Percentiles rank a stretch among this genome's conserved stretches.
phyloP scores from a whole-genome alignment of 2,329 filamentous ascomycete species.

The Trichoderma pleuroti region DNA sequence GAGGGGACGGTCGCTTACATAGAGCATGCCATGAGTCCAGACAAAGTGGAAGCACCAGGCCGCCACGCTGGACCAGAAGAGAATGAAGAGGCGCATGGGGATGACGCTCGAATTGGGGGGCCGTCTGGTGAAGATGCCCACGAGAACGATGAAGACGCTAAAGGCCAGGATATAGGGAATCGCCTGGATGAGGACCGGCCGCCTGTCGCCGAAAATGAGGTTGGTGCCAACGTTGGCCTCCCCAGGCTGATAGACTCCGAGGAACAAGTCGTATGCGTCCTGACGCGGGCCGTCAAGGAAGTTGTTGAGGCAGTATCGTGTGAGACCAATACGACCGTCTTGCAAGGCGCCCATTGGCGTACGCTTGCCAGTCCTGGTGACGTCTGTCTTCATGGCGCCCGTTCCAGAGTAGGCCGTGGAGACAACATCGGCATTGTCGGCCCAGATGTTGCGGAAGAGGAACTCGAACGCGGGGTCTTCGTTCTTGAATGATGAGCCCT shows the following conservation, averaged over 20 bases:
- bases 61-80: constrained; percentile 71
- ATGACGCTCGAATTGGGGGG: constrained; percentile 72
- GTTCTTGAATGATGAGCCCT: constrained; percentile 70
- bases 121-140: constrained; percentile 69
- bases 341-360: constrained; percentile 82
- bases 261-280: constrained; percentile 92
- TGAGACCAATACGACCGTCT: constrained; percentile 83
- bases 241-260: constrained; percentile 78
- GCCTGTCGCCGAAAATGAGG: constrained; percentile 75
- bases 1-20: constrained; percentile 59
- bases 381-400: constrained; percentile 95
- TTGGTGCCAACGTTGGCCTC: constrained; percentile 66
- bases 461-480: constrained; percentile 81
- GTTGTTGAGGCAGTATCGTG: constrained; percentile 89
- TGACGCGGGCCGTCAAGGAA: constrained; percentile 91
- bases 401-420: constrained; percentile 92
- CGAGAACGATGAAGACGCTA: constrained; percentile 76
- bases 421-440: constrained; percentile 95
- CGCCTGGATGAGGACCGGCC: constrained; percentile 86
- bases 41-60: constrained; percentile 76
- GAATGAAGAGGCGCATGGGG: constrained; percentile 75
- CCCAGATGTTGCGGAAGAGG: constrained; percentile 96
- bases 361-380: constrained; percentile 87
- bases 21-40: constrained; percentile 81
- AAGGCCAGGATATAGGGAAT: constrained; percentile 87